Evolutionary conservation across 306 rosid species (phyloP), one percentile per base, ranked within the genome.

Genomic region (Biancaea sappan): DNA sequence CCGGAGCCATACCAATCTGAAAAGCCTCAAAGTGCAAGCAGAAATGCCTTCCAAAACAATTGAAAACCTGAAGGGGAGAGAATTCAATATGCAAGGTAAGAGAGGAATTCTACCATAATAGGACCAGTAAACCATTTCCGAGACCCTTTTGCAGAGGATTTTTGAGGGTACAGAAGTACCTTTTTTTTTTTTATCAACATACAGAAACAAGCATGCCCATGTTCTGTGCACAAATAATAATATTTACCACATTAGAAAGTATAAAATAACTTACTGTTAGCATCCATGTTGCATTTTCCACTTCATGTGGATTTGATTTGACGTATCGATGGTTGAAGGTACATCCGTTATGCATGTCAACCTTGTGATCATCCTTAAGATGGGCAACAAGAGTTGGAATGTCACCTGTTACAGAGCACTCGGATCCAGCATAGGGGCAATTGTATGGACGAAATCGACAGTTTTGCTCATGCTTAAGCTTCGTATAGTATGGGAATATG

Each of bases 251-350:
- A 34, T 32, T 43, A 40, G 46, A 35, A 41, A 64, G 29, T 72
- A 41, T 4, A 14, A 15, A 58, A 58, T 29, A 29, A 76, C 92
- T 74, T 82, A 94, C 99, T 18, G 97, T 92, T 59, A 92, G 91
- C 99, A 90, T 94, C 99, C 99, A 92, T 61, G 96, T 91, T 47
- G 99, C 97, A 51, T 92, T 94, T 82, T 94, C 97, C 46, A 94
- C 94, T 82, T 94, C 99, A 18, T 84, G 84, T 65, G 99, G 93
- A 78, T 92, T 88, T 78, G 97, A 81, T 82, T 94, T 90, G 69
- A 92, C 96, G 71, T 94, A 94, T 76, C 96, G 88, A 78, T 94
- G 96, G 69, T 92, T 94, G 79, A 94, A 94, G 68, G 97, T 87
- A 79, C 91, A 90, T 22, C 97, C 97, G 43, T 87, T 89, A 47